phyloP scores from a whole-genome alignment of 352 stramenopile species.

The Phytophthora pini region DNA sequence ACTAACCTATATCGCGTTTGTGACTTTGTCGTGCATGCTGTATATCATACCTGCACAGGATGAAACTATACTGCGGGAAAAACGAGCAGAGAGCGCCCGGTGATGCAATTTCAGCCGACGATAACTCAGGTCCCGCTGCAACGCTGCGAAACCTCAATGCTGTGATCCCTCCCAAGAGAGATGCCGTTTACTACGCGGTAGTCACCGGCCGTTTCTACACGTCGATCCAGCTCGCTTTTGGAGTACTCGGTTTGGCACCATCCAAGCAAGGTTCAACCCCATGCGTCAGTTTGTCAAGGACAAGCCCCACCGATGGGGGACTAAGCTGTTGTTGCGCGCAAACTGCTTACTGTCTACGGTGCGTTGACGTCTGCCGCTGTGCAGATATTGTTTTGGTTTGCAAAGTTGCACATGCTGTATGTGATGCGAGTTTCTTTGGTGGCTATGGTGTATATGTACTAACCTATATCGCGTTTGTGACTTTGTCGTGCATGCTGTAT shows the following conservation, averaged over 20 bases:
- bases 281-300: background rate
- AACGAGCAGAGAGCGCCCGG: background rate
- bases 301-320: background rate
- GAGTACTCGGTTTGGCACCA: background rate
- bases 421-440: too few relatives aligned
- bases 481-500: background rate
- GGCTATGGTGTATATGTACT: too few relatives aligned
- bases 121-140: background rate
- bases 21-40: background rate
- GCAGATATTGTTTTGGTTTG: background rate
- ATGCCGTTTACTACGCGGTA: background rate
- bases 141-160: background rate
- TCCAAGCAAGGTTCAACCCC: background rate
- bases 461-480: background rate
- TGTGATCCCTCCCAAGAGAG: background rate
- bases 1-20: background rate
- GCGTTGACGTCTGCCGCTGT: background rate
- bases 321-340: background rate
- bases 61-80: background rate
- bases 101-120: background rate
- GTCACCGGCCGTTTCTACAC: background rate
- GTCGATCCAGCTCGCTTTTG: background rate
- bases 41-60: background rate
- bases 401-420: too few relatives aligned
- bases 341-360: background rate